phyloP scores from a whole-genome alignment of 768 basidiomycete genomes.

The Hydnum rufescens region DNA sequence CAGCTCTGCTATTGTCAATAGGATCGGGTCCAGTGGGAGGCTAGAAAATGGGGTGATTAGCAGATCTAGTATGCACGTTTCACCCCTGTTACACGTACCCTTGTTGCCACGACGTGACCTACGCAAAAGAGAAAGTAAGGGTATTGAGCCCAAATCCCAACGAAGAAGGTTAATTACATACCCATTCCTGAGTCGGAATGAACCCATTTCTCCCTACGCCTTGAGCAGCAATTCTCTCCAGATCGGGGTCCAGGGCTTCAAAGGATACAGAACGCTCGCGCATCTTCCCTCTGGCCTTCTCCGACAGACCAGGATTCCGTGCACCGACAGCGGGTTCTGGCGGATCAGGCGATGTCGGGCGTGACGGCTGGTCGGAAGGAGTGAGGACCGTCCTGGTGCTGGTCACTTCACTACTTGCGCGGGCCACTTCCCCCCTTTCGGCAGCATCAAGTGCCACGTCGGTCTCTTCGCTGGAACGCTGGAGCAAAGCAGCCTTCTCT shows the following conservation, averaged over 20 bases:
- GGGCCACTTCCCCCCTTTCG: not conserved
- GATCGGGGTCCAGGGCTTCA: conserved; percentile 11
- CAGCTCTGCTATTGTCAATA: conserved; percentile 76
- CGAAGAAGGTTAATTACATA: conserved; percentile 15
- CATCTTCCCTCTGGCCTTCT: conserved; percentile 88
- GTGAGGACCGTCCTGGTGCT: not conserved
- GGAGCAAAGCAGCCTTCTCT: not conserved
- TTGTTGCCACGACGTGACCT: conserved; percentile 92
- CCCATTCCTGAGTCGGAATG: conserved; percentile 94
- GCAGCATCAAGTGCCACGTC: not conserved
- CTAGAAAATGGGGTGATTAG: conserved; percentile 21
- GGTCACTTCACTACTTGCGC: not conserved
- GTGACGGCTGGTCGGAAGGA: conserved; percentile 2
- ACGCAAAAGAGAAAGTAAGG: not conserved
- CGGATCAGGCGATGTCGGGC: conserved; percentile 3
- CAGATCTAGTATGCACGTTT: not conserved
- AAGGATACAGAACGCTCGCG: conserved; percentile 28
- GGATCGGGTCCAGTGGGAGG: conserved; percentile 71
- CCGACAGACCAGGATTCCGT: conserved; percentile 27
- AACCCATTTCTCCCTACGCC: conserved; percentile 81
- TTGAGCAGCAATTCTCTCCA: conserved; percentile 44
- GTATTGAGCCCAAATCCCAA: conserved; percentile 11
- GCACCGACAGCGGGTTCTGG: too few relatives aligned
- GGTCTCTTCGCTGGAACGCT: not conserved
- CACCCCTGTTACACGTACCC: conserved; percentile 32